These are phyloP conservation scores for Daldinia grandis DNA, from an alignment of 495 filamentous ascomycete genomes.

Conservation along the genomic window DNA sequence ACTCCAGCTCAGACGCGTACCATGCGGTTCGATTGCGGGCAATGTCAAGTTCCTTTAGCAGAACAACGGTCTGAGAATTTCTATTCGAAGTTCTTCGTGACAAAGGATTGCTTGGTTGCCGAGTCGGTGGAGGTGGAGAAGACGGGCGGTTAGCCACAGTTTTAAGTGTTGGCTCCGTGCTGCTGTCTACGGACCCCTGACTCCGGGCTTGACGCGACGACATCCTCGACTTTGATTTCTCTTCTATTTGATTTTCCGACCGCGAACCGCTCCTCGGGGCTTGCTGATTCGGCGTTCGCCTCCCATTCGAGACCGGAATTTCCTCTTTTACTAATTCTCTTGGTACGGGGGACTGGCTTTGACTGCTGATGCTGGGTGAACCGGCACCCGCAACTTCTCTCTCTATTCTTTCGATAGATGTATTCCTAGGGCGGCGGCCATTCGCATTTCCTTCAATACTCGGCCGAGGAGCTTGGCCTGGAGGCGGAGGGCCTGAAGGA, in stretches of 20 bases:
- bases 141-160: conserved; percentile 53
- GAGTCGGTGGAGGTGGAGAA: conserved; percentile 61
- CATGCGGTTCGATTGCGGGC: conserved; percentile 88
- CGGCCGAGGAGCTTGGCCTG: conserved; percentile 84
- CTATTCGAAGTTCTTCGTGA: conserved; percentile 59
- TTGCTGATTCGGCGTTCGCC: conserved; percentile 66
- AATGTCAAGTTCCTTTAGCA: conserved; percentile 84
- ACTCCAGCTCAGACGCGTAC: conserved; percentile 93
- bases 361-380: conserved; percentile 43
- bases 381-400: conserved; percentile 41
- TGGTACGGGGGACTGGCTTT: conserved; percentile 63
- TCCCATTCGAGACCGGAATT: conserved; percentile 61
- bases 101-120: conserved; percentile 61
- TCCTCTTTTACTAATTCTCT: conserved; percentile 61
- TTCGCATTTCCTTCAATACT: conserved; percentile 37
- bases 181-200: conserved; percentile 62
- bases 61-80: conserved; percentile 66
- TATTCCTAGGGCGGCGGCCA: conserved; percentile 47
- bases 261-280: conserved; percentile 47
- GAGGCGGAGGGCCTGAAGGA: conserved; percentile 84
- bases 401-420: conserved; percentile 54
- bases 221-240: conserved; percentile 45
- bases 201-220: conserved; percentile 49
- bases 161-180: conserved; percentile 55
- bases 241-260: conserved; percentile 35